Base-by-base conservation (phyloP, 2,329 filamentous ascomycete genomes). In the Nemania sp. region DNA sequence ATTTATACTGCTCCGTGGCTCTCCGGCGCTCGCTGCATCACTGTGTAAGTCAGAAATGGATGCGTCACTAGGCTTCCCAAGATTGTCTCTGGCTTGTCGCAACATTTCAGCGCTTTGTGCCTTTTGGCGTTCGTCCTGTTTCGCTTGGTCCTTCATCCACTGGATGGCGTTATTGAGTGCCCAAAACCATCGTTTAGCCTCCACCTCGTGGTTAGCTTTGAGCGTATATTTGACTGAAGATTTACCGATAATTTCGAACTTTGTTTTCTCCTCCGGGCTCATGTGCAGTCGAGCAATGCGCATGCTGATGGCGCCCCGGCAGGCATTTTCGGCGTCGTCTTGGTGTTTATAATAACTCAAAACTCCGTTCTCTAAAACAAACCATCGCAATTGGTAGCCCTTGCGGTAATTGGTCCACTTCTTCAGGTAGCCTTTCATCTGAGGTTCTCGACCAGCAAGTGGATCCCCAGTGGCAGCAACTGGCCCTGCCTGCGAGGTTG, bases 331-430 rank as follows among this genome's bases (percentile, higher is more conserved):
- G 26, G 91, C 90, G 70, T 99, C 94, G 69, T 99, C 94, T 74
- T 99, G 94, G 71, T 97, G 91, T 75, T 99, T 99, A 77, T 97
- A 99, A 75, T 99, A 99, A 73, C 94, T 97, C 62, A 99, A 74
- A 11, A 99, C 93, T 11, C 94, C 94, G 69, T 99, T 94, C 70
- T 99, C 94, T 7, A 99, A 82, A 12, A 97, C 94, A 69, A 99
- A 99, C 92, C 93, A 99, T 56, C 94, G 82, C 60, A 99, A 73
- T 75, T 99, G 96, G 75, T 97, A 99, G 7, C 94, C 94, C 68
- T 90, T 92, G 19, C 93, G 92, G 70, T 99, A 99, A 70, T 99
- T 99, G 42, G 94, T 99, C 94, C 94, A 99, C 72, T 99, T 99
- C 75, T 97, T 97, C 52, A 99, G 78, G 70, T 97, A 99, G 6